Conservation (phyloP, 73 alveolate genomes). For the Durusdinium trenchii region DNA sequence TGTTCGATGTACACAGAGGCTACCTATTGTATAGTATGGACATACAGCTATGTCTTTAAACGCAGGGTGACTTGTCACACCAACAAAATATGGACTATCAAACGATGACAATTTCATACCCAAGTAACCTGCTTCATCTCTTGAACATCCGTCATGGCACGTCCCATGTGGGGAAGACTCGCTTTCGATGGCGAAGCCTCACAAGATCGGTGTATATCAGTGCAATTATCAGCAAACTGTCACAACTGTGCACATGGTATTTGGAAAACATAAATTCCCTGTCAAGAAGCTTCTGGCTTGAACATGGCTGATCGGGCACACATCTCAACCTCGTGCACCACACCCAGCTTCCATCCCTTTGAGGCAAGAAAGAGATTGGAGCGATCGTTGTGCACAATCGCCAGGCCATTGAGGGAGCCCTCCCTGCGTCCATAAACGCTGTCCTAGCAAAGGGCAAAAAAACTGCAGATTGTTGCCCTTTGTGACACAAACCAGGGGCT, state of each 20-base stretch:
- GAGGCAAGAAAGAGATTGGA: neutral
- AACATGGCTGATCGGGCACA: neutral
- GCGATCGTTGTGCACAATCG: neutral
- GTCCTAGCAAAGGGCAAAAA: neutral
- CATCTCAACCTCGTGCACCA: conserved; percentile 4
- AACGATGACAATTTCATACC: too few relatives aligned
- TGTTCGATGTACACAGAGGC: too few relatives aligned
- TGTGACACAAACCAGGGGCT: too few relatives aligned
- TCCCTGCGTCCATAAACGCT: conserved; percentile 17
- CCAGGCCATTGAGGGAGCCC: neutral
- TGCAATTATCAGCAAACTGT: too few relatives aligned
- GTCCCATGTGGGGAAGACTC: neutral
- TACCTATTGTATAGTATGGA: too few relatives aligned
- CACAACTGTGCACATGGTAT: too few relatives aligned
- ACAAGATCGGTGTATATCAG: neutral
- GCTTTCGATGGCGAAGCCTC: neutral
- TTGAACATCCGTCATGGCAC: neutral
- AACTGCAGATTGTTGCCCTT: neutral
- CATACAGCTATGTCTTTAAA: too few relatives aligned
- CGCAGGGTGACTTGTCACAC: too few relatives aligned
- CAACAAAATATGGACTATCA: too few relatives aligned
- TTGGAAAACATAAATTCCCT: neutral
- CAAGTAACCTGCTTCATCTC: neutral
- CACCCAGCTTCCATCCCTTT: neutral
- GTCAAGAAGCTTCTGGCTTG: neutral